Evolutionary conservation across 2,329 filamentous ascomycete genomes (phyloP).

Genomic region (Fusarium denticulatum): DNA sequence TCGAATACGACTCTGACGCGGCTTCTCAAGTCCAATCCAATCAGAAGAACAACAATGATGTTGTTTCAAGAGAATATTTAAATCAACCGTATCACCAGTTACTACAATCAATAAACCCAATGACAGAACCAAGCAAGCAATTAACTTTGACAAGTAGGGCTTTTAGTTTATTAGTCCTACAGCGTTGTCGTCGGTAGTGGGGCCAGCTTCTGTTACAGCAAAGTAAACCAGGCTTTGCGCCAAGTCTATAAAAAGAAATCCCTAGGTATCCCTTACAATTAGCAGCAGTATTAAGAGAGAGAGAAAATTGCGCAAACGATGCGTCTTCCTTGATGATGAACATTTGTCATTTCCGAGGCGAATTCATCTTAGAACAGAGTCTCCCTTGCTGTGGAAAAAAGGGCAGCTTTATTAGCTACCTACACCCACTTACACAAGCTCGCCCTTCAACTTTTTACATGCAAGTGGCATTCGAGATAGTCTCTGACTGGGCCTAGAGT

Average conservation of each 20-base stretch:
- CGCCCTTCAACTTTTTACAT: background rate
- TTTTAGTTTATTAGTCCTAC: constrained; percentile 2
- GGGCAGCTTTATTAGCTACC: constrained; percentile 8
- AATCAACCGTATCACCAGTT: background rate
- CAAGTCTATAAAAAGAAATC: constrained; percentile 34
- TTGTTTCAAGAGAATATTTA: background rate
- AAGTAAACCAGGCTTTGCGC: constrained; percentile 19
- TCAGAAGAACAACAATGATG: background rate
- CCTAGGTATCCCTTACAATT: constrained; percentile 4
- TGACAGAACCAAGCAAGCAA: background rate
- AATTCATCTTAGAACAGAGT: background rate
- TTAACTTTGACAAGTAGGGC: background rate
- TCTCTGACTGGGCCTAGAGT: background rate
- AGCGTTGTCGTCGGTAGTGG: constrained; percentile 18
- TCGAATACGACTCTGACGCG: constrained; percentile 21
- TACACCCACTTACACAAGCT: background rate
- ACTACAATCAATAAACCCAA: background rate
- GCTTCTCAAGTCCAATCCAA: background rate
- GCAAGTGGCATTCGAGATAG: background rate
- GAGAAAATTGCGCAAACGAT: background rate
- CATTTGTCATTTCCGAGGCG: background rate
- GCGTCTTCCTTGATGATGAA: background rate
- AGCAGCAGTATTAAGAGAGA: background rate
- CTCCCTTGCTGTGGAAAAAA: constrained; percentile 15
- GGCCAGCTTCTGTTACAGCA: constrained; percentile 9